These are phyloP conservation scores for Colletotrichum sp. DNA, from an alignment of 2,329 filamentous ascomycete species.

Conservation along the genomic window DNA sequence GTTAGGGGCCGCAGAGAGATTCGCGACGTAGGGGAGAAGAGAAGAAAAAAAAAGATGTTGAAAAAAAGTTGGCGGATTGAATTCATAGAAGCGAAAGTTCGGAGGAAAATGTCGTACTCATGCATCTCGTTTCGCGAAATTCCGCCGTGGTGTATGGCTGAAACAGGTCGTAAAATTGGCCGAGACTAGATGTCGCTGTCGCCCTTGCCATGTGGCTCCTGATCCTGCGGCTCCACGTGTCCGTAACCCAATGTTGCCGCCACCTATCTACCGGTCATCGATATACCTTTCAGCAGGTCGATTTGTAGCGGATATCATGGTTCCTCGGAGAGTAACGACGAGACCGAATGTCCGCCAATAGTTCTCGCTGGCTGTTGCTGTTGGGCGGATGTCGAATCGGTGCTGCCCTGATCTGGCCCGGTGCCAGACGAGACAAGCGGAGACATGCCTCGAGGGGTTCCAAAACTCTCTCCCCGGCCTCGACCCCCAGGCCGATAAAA, in stretches of 20 bases:
- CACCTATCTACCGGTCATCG: slow-evolving; percentile 16
- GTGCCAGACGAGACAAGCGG: slow-evolving; percentile 37
- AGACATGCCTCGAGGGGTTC: slow-evolving; percentile 37
- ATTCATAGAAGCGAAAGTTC: slow-evolving; percentile 4
- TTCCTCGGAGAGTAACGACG: slow-evolving; percentile 47
- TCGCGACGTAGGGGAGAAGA: not conserved
- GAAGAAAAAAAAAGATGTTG: not conserved
- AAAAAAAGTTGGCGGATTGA: not conserved
- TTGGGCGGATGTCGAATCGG: slow-evolving; percentile 20
- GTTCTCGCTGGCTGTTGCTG: slow-evolving; percentile 20
- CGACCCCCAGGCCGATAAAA: slow-evolving; percentile 47
- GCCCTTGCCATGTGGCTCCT: slow-evolving; percentile 31
- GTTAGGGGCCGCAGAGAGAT: not conserved
- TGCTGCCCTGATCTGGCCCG: slow-evolving; percentile 31
- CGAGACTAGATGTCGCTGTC: slow-evolving; percentile 22
- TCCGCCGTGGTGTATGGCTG: slow-evolving; percentile 23
- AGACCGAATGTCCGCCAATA: slow-evolving; percentile 41
- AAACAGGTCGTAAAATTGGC: slow-evolving; percentile 32
- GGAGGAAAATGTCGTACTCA: slow-evolving; percentile 18
- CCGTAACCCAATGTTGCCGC: not conserved
- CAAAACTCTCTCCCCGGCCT: slow-evolving; percentile 36
- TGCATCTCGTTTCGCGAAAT: slow-evolving; percentile 19
- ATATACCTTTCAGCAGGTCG: slow-evolving; percentile 13
- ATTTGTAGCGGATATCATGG: slow-evolving; percentile 25
- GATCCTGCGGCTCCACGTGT: slow-evolving; percentile 34